These are phyloP conservation scores for Polytrichum formosum DNA, from an alignment of 225 moss, liverwort and hornwort genomes.

Conservation along the genomic window DNA sequence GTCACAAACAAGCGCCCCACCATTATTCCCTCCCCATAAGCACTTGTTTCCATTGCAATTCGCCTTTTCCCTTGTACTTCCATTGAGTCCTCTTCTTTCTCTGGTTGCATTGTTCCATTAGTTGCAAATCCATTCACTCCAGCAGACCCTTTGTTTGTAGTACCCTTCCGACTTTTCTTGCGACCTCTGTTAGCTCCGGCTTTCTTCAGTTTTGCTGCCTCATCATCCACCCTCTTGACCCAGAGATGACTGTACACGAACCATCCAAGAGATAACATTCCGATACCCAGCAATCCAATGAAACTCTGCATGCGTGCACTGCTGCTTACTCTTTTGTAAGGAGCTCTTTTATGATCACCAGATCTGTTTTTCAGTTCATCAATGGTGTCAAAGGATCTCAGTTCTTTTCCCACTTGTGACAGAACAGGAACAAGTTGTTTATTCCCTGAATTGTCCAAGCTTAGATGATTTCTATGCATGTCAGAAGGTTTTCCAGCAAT, in stretches of 20 bases:
- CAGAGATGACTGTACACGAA: slow-evolving; percentile 34
- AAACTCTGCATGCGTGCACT: slow-evolving; percentile 24
- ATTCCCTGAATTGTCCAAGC: slow-evolving; percentile 16
- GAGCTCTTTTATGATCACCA: slow-evolving; percentile 10
- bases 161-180: slow-evolving; percentile 34
- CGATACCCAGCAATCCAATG: slow-evolving; percentile 32
- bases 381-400: slow-evolving; percentile 9
- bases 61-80: slow-evolving; percentile 28
- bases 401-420: slow-evolving; percentile 17
- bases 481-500: slow-evolving; percentile 9
- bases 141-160: slow-evolving; percentile 16
- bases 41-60: slow-evolving; percentile 25
- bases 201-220: slow-evolving; percentile 27
- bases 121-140: slow-evolving; percentile 27
- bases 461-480: slow-evolving; percentile 11
- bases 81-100: slow-evolving; percentile 7
- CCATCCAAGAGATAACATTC: slow-evolving; percentile 36
- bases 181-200: slow-evolving; percentile 28
- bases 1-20: slow-evolving; percentile 83
- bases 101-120: slow-evolving; percentile 6
- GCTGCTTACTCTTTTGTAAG: slow-evolving; percentile 13
- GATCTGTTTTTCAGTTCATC: slow-evolving; percentile 32
- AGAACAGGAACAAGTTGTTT: slow-evolving; percentile 35
- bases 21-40: slow-evolving; percentile 63
- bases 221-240: slow-evolving; percentile 22